Base-by-base conservation (phyloP, 2,329 filamentous ascomycete species). In the Aspergillus spinulosporus region DNA sequence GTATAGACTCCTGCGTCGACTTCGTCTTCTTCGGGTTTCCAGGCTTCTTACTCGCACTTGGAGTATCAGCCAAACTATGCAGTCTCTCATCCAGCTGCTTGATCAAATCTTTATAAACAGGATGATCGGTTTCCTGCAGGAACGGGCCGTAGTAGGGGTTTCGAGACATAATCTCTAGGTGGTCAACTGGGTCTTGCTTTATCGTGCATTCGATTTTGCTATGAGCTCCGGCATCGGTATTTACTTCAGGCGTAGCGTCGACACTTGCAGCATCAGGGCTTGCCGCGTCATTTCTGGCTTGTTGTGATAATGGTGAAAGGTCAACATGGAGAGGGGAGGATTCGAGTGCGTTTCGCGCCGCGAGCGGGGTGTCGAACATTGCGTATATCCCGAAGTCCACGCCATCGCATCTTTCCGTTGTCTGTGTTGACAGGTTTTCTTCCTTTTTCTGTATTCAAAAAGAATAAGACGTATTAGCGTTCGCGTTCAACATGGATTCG, bases 361-460 rank as follows among this genome's bases (percentile, higher is more conserved):
- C 64, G n/a, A 70, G 62, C n/a, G 63, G 31, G 9, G 68, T 66
- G 32, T 73, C 73, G 58, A 73, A 76, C 44, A 75, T 74, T 4
- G 69, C 73, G 21, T 71, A 52, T 4, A 68, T 68, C 0, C 62
- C 6, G 65, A 55, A n/a, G 1, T 5, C n/a, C 3, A 28, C n/a
- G 26, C 36, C 36, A 5, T 39, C 36, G 11, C 36, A 11, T 39
- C n/a, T 11, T 11, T 14, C 11, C 4, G 32, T 9, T 39, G n/a
- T 11, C 11, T 12, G 36, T 39, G 11, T n/a, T 12, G 26, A 28
- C 26, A n/a, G 36, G 36, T n/a, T 11, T 39, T 36, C 32, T 36
- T 9, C 26, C 26, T 28, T 28, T 28, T 4, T 28, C 26, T 28
- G 26, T 28, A 28, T 5, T 28, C 2, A 4, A 28, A 28, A 4